Percentiles rank a stretch among this genome's conserved stretches.
Evolutionary conservation across 805 yeast species (phyloP).

Genomic region (Cyberlindnera maritima): DNA sequence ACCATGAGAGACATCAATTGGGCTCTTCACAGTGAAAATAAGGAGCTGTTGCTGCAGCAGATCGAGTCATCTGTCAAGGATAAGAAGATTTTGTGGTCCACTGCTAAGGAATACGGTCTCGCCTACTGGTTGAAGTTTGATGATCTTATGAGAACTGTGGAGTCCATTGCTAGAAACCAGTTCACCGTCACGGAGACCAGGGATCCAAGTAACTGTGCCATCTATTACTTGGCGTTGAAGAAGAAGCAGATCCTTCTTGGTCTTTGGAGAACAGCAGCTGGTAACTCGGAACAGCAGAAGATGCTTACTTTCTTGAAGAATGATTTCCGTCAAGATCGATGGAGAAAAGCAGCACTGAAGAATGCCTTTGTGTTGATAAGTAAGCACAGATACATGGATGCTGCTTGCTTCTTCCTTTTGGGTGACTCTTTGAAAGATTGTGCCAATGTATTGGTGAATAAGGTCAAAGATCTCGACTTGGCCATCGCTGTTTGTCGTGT

Average conservation of each 20-base stretch:
- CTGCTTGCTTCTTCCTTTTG: constrained; percentile 83
- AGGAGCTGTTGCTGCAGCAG: constrained; percentile 57
- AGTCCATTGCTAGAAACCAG: constrained; percentile 67
- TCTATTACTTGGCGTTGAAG: constrained; percentile 73
- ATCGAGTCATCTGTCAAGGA: constrained; percentile 41
- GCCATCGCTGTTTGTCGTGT: constrained; percentile 82
- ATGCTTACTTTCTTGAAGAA: constrained; percentile 74
- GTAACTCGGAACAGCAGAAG: constrained; percentile 79
- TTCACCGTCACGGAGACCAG: constrained; percentile 52
- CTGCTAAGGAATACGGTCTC: constrained; percentile 58
- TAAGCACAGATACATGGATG: constrained; percentile 82
- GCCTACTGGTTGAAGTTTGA: constrained; percentile 63
- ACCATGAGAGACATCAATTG: constrained; percentile 81
- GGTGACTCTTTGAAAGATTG: constrained; percentile 77
- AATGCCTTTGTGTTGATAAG: constrained; percentile 90
- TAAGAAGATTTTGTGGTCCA: constrained; percentile 54
- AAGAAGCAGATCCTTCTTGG: constrained; percentile 77
- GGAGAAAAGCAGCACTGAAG: constrained; percentile 87
- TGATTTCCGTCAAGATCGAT: constrained; percentile 71
- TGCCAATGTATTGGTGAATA: constrained; percentile 65
- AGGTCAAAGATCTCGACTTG: constrained; percentile 64
- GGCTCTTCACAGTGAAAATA: constrained; percentile 83
- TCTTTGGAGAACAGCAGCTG: constrained; percentile 75
- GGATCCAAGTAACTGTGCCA: constrained; percentile 73
- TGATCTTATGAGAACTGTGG: constrained; percentile 52